Percentiles rank a stretch among this genome's conserved stretches.
These are phyloP conservation scores for Emergomyces orientalis DNA, from an alignment of 2,329 filamentous ascomycete genomes.

Conservation along the genomic window DNA sequence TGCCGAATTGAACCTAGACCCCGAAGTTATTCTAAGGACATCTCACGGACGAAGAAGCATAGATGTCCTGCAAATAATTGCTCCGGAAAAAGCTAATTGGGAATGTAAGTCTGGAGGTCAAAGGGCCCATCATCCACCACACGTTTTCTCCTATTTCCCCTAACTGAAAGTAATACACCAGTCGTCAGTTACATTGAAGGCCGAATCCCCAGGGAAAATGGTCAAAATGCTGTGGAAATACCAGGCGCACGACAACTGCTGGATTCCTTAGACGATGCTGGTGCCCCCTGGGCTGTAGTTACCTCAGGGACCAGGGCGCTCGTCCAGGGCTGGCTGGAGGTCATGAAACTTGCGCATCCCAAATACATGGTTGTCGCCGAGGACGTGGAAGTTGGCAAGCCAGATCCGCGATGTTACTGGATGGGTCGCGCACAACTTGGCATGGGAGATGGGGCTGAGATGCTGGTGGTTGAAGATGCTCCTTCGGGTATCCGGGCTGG, in stretches of 20 bases:
- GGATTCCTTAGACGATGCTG: slow-evolving; percentile 51
- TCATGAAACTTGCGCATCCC: slow-evolving; percentile 56
- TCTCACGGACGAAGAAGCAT: slow-evolving; percentile 88
- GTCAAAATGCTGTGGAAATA: slow-evolving; percentile 71
- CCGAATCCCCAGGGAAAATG: slow-evolving; percentile 65
- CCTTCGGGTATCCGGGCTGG: slow-evolving; percentile 76
- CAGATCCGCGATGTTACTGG: slow-evolving; percentile 64
- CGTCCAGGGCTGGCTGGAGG: slow-evolving; percentile 61
- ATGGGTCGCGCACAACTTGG: slow-evolving; percentile 57
- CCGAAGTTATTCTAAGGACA: slow-evolving; percentile 75
- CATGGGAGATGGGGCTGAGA: slow-evolving; percentile 37
- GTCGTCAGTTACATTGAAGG: slow-evolving; percentile 74
- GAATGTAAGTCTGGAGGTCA: slow-evolving; percentile 57
- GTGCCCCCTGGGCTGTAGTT: slow-evolving; percentile 77
- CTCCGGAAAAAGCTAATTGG: slow-evolving; percentile 81
- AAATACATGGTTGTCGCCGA: slow-evolving; percentile 63
- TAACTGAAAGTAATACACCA: slow-evolving; percentile 29
- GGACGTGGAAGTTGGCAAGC: slow-evolving; percentile 66
- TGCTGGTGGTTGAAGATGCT: slow-evolving; percentile 81
- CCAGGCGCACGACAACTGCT: slow-evolving; percentile 70
- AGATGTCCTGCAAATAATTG: slow-evolving; percentile 69
- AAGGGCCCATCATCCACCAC: background rate
- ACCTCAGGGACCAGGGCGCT: slow-evolving; percentile 58
- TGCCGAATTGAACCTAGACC: slow-evolving; percentile 71
- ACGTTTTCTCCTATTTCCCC: background rate